phyloP scores from a whole-genome alignment of 768 basidiomycete genomes.

The Imleria badia region DNA sequence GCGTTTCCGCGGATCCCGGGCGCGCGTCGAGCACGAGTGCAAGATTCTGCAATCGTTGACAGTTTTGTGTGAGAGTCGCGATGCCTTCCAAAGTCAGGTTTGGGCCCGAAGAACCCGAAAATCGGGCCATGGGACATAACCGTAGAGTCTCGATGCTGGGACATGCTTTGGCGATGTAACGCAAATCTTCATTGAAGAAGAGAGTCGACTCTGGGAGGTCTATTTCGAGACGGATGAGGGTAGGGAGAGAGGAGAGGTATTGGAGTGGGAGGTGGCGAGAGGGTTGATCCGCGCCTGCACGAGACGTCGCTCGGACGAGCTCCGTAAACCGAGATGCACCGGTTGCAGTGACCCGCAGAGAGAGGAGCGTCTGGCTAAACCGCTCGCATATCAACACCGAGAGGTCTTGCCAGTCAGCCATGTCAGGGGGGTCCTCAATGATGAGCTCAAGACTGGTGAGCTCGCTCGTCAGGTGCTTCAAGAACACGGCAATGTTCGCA shows the following conservation, averaged over 20 bases:
- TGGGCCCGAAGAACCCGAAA: conserved; percentile 50
- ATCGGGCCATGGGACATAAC: conserved; percentile 67
- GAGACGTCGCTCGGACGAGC: conserved; percentile 71
- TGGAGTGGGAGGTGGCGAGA: conserved; percentile 62
- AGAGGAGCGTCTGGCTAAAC: conserved; percentile 58
- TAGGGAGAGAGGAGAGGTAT: conserved; percentile 51
- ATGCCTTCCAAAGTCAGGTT: conserved; percentile 67
- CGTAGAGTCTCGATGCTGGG: conserved; percentile 69
- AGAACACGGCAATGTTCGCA: conserved; percentile 67
- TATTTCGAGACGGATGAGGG: conserved; percentile 63
- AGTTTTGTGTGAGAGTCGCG: conserved; percentile 54
- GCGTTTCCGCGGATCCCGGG: conserved; percentile 43
- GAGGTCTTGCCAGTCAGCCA: conserved; percentile 73
- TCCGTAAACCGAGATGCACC: conserved; percentile 79
- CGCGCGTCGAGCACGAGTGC: conserved; percentile 63
- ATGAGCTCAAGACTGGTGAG: conserved; percentile 69
- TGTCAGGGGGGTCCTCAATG: conserved; percentile 77
- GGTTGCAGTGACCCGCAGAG: conserved; percentile 61
- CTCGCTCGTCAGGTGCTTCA: conserved; percentile 66
- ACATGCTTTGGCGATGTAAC: conserved; percentile 55
- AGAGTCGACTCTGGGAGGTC: conserved; percentile 77
- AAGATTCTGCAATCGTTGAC: conserved; percentile 63
- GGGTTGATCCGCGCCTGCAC: conserved; percentile 54
- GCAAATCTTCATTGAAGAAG: conserved; percentile 61
- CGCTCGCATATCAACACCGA: conserved; percentile 60